phyloP scores from a whole-genome alignment of 1,284 basidiomycete genomes.

The Rhodotorula sp. region DNA sequence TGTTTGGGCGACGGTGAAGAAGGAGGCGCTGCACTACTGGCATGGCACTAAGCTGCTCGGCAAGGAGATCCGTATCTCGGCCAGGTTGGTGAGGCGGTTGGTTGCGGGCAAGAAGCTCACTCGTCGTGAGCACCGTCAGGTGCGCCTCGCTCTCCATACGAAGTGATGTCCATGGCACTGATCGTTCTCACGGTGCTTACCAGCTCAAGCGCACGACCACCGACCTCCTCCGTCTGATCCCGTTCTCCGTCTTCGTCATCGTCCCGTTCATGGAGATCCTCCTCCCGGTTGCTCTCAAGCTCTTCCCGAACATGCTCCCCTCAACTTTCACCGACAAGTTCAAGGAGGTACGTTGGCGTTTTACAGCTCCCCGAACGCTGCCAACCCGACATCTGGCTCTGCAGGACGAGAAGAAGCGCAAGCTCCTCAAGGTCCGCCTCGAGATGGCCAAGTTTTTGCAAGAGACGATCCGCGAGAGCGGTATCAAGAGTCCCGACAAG shows the following conservation, averaged over 20 bases:
- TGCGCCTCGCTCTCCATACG: constrained; percentile 46
- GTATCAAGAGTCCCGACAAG: constrained; percentile 74
- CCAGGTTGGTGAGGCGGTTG: constrained; percentile 84
- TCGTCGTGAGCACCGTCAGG: constrained; percentile 89
- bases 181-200: too few relatives aligned
- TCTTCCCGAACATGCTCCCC: constrained; percentile 99
- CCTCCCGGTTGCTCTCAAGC: constrained; percentile 91
- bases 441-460: constrained; percentile 99
- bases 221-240: constrained; percentile 87
- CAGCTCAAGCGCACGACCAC: constrained; percentile 89
- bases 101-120: constrained; percentile 88
- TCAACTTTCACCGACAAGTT: constrained; percentile 98
- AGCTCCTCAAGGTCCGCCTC: constrained; percentile 86
- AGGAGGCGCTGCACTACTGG: constrained; percentile 97
- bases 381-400: background rate
- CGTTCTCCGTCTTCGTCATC: constrained; percentile 91
- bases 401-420: constrained; percentile 95
- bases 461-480: constrained; percentile 92
- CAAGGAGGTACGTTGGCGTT: constrained; percentile 55
- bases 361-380: background rate
- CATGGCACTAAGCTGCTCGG: constrained; percentile 91
- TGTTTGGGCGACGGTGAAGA: constrained; percentile 86
- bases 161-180: too few relatives aligned
- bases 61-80: constrained; percentile 88
- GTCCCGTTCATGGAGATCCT: constrained; percentile 98